Conservation (phyloP, 768 basidiomycete genomes). For the Phaeotremella fagi region DNA sequence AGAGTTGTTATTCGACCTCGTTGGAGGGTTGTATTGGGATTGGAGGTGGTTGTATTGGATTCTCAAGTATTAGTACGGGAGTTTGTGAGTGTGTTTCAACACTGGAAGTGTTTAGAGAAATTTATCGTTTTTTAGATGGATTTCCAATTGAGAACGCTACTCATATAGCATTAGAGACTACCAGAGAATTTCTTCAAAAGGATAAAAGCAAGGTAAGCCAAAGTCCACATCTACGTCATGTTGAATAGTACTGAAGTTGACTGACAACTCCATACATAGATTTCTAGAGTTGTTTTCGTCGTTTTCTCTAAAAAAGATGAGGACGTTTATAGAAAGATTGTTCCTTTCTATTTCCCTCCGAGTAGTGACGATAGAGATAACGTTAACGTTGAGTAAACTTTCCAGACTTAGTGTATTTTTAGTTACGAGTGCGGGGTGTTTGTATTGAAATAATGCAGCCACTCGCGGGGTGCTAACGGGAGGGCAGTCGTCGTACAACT, state of each 20-base stretch:
- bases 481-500: too few relatives aligned
- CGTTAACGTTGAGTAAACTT: too few relatives aligned
- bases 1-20: conserved; percentile 43
- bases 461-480: too few relatives aligned
- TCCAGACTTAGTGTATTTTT: too few relatives aligned
- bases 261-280: conserved; percentile 19
- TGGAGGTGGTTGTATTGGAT: conserved; percentile 41
- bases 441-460: too few relatives aligned
- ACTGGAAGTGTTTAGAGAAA: neutral
- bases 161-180: conserved; percentile 42
- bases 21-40: conserved; percentile 32
- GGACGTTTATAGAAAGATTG: conserved; percentile 29
- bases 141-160: conserved; percentile 48
- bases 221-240: neutral
- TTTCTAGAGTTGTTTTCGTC: conserved; percentile 42
- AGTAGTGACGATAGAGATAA: too few relatives aligned
- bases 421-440: too few relatives aligned
- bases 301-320: conserved; percentile 39
- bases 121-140: conserved; percentile 33
- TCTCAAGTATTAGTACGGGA: conserved; percentile 48
- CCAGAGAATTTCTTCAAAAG: conserved; percentile 29
- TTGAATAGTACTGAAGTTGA: neutral
- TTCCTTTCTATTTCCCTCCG: conserved; percentile 41
- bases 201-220: conserved; percentile 7
- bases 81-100: conserved; percentile 32